Evolutionary conservation across 345 rosid species (phyloP).

Genomic region (Syzygium aromaticum): DNA sequence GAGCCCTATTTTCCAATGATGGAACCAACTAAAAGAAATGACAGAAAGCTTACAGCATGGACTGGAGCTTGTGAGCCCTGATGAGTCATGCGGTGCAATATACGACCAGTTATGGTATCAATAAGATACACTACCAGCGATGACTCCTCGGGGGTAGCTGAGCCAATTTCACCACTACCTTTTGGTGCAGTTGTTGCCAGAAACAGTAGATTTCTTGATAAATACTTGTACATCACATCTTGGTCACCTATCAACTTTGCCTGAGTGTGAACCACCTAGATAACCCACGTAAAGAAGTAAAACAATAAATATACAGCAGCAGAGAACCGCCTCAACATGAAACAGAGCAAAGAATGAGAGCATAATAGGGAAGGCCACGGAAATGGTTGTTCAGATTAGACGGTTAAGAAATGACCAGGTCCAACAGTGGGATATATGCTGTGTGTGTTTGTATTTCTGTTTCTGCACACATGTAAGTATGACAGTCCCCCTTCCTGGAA

Average conservation of each 20-base stretch:
- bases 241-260: conserved; percentile 85
- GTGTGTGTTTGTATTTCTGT: background rate
- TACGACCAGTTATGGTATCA: conserved; percentile 86
- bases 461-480: background rate
- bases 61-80: conserved; percentile 95
- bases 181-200: conserved; percentile 89
- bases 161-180: conserved; percentile 76
- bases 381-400: background rate
- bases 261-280: conserved; percentile 96
- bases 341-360: background rate
- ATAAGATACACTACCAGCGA: conserved; percentile 73
- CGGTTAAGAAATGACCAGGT: background rate
- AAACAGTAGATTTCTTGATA: conserved; percentile 81
- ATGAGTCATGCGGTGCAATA: conserved; percentile 88
- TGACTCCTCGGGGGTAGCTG: conserved; percentile 89
- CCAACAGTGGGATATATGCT: background rate
- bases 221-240: conserved; percentile 84
- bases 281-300: background rate
- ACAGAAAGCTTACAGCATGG: conserved; percentile 56
- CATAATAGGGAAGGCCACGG: background rate
- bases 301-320: background rate
- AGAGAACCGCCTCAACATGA: background rate
- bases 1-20: background rate
- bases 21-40: conserved; percentile 4
- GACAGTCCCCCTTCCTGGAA: background rate